Evolutionary conservation across 2,329 filamentous ascomycete species (phyloP).

Genomic region (Pseudocercospora musae): DNA sequence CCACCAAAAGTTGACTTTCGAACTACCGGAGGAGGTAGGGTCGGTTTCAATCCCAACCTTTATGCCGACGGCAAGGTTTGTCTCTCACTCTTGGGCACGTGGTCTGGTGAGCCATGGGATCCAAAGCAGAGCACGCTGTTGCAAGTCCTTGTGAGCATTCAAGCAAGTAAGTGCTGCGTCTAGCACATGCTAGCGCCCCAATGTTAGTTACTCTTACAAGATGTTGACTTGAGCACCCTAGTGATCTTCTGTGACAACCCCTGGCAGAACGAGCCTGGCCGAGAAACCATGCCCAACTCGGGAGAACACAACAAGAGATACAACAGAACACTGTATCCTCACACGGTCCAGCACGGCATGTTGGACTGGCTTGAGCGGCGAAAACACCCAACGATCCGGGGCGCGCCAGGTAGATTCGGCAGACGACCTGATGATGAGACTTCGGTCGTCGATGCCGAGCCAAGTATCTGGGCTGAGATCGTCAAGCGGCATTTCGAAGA

Average conservation of each 20-base stretch:
- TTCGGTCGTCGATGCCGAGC: not conserved
- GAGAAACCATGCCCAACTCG: slow-evolving; percentile 17
- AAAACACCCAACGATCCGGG: not conserved
- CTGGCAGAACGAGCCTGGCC: slow-evolving; percentile 50
- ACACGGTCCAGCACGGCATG: slow-evolving; percentile 36
- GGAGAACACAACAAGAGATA: slow-evolving; percentile 26
- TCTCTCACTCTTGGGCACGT: slow-evolving; percentile 55
- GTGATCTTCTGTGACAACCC: slow-evolving; percentile 35
- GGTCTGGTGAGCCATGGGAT: slow-evolving; percentile 49
- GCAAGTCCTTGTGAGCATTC: not conserved
- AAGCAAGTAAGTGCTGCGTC: slow-evolving; percentile 41
- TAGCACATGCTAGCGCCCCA: not conserved
- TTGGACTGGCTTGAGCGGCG: slow-evolving; percentile 33
- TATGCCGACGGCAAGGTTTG: slow-evolving; percentile 60
- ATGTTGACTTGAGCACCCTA: not conserved
- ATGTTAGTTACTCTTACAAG: not conserved
- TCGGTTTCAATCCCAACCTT: slow-evolving; percentile 57
- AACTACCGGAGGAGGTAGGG: slow-evolving; percentile 48
- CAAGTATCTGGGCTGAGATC: slow-evolving; percentile 16
- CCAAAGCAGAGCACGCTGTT: slow-evolving; percentile 50
- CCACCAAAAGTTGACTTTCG: slow-evolving; percentile 55
- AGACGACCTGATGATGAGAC: not conserved
- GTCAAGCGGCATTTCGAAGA: slow-evolving; percentile 15
- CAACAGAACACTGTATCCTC: slow-evolving; percentile 28
- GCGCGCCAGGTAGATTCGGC: not conserved